Base-by-base conservation (phyloP, 2,329 filamentous ascomycete genomes). In the Didymella glomerata region DNA sequence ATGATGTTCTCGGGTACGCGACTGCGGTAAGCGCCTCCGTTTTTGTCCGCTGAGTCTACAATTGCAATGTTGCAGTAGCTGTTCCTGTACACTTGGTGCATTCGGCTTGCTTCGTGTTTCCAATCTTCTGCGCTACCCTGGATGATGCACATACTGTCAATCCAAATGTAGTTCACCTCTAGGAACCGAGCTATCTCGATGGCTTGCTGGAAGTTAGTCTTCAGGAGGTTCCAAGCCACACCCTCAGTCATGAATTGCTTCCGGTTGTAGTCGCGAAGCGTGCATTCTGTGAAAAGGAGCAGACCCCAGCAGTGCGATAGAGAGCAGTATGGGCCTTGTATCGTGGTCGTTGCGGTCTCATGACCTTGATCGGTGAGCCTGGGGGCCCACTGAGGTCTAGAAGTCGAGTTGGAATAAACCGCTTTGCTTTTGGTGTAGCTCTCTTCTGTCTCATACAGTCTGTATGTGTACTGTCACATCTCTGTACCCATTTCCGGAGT, bases 1-100 rank as follows among this genome's bases (percentile, higher is more conserved):
- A 22, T 9, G 36, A 74, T 48, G 9, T 62, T 55, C 1, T 53
- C 10, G 2, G 63, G 56, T 10, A 64, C 51, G 32, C 72, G 61
- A 1, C 44, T 8, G 2, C 72, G 64, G 46, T 69, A 75, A 2
- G 64, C 27, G 0, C 72, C 72, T 8, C 66, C 62, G 1, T 20
- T 38, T n/a, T 61, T 60, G 38, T 70, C 60, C 1, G 14, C 10
- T 0, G 71, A 63, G 47, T 73, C 71, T 8, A 57, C 68, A 40
- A 64, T 58, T 1, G 70, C 70, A 34, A 76, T 68, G 40, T 75
- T 76, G 40, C 70, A 71, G 20, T 68, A 71, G 14, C 54, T 62
- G 30, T 71, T 68, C 1, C 71, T 54, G 58, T 76, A 76, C 7
- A 75, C 68, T 27, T 62, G 18, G 48, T 72, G 68, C 73, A 75